These are phyloP conservation scores for Lachnellula cervina DNA, from an alignment of 2,329 filamentous ascomycete genomes.

Conservation along the genomic window DNA sequence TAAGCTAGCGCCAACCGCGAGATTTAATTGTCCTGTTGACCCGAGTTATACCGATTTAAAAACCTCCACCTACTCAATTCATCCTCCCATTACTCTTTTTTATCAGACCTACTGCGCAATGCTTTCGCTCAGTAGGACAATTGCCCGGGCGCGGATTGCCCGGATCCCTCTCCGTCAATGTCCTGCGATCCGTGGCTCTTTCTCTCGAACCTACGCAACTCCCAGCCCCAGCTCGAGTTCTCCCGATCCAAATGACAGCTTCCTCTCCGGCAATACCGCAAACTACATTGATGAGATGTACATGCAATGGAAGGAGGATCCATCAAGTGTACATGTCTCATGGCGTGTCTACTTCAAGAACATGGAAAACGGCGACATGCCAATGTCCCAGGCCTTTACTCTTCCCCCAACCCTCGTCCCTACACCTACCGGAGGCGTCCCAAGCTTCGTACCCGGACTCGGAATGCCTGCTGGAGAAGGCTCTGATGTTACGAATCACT, in stretches of 20 bases:
- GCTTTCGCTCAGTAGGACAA: background rate
- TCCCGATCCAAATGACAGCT: slow-evolving; percentile 86
- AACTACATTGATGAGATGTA: slow-evolving; percentile 99
- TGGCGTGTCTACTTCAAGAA: slow-evolving; percentile 99
- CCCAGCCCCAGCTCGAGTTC: slow-evolving; percentile 43
- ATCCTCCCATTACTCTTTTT: background rate
- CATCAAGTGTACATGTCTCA: slow-evolving; percentile 89
- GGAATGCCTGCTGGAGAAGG: slow-evolving; percentile 62
- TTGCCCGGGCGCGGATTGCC: background rate
- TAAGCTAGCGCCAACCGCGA: background rate
- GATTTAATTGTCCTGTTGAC: background rate
- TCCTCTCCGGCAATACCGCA: slow-evolving; percentile 92
- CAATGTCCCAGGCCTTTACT: slow-evolving; percentile 93
- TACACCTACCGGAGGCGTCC: slow-evolving; percentile 71
- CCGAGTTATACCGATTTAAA: background rate
- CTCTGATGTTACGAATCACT: slow-evolving; percentile 85
- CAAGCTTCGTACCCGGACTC: slow-evolving; percentile 64
- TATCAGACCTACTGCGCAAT: background rate
- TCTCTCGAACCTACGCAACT: slow-evolving; percentile 44
- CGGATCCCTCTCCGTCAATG: background rate
- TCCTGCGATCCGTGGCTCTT: background rate
- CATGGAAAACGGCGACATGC: slow-evolving; percentile 98
- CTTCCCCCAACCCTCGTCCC: slow-evolving; percentile 90
- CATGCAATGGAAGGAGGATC: slow-evolving; percentile 92
- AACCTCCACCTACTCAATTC: background rate